Percentiles rank a stretch among this genome's conserved stretches.
These are phyloP conservation scores for Aspergillus spinulosporus DNA, from an alignment of 2,329 filamentous ascomycete species.

Conservation along the genomic window DNA sequence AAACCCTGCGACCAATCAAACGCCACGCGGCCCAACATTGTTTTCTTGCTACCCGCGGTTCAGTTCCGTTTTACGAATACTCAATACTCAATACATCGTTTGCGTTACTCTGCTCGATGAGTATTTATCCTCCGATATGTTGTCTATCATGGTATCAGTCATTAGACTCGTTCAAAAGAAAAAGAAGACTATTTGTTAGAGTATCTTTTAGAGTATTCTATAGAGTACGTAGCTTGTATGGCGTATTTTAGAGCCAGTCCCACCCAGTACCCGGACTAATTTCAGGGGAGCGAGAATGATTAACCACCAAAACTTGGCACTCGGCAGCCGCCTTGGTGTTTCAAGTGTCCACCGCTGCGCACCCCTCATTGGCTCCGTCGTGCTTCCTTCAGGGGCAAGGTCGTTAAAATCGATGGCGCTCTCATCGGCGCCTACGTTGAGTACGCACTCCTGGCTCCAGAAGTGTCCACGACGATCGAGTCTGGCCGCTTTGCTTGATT, in stretches of 20 bases:
- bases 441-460: not conserved
- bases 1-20: not conserved
- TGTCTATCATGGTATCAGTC: no score
- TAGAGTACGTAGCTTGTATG: no score
- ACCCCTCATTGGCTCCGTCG: constrained; percentile 1
- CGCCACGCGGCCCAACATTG: not conserved
- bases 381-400: constrained; percentile 1
- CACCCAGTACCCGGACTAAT: not conserved
- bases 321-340: constrained; percentile 20
- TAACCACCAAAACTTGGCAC: constrained; percentile 25
- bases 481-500: not conserved
- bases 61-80: not conserved
- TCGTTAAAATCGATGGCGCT: not conserved
- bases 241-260: not conserved
- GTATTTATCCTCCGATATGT: not conserved
- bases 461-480: not conserved
- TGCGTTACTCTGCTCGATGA: not conserved
- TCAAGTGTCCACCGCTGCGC: constrained; percentile 16
- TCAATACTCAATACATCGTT: not conserved
- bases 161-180: no score
- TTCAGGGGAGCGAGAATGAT: constrained; percentile 9
- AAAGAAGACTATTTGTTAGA: not conserved
- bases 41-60: not conserved
- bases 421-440: not conserved
- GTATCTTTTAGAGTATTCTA: no score